Conservation (phyloP, 129 eudicot genomes). For the Centrapalus pauciflorus region DNA sequence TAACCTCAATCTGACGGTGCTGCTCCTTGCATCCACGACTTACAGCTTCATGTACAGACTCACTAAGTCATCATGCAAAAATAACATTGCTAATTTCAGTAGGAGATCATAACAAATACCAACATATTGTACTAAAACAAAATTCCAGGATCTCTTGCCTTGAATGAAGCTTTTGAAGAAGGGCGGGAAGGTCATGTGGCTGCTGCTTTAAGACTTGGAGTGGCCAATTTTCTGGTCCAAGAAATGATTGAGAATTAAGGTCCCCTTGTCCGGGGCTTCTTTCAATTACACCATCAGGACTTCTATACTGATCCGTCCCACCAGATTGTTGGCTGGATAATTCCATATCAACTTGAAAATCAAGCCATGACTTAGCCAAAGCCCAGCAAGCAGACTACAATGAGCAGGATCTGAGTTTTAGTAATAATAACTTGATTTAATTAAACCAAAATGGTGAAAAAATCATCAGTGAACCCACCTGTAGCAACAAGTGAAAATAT, state of each 20-base stretch:
- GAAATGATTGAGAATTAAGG: constrained; percentile 37
- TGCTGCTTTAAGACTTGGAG: constrained; percentile 84
- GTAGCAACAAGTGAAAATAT: neutral
- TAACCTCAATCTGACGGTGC: constrained; percentile 92
- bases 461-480: neutral
- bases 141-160: constrained; percentile 37
- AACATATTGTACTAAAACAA: neutral
- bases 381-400: constrained; percentile 99
- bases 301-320: constrained; percentile 43
- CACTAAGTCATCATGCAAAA: constrained; percentile 35
- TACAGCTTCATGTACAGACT: constrained; percentile 83
- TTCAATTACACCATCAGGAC: constrained; percentile 53
- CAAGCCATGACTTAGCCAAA: constrained; percentile 94
- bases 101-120: neutral
- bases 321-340: constrained; percentile 56
- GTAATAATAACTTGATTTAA: too few species aligned
- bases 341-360: constrained; percentile 80
- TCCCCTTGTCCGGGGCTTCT: constrained; percentile 52
- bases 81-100: neutral
- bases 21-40: constrained; percentile 90
- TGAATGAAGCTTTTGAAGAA: constrained; percentile 95
- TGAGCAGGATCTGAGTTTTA: neutral
- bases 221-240: constrained; percentile 86
- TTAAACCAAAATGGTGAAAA: neutral
- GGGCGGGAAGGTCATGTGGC: constrained; percentile 73